Evolutionary conservation across 805 yeast genomes (phyloP), one percentile per base, ranked within the genome.

Genomic region (Metschnikowia proteae): DNA sequence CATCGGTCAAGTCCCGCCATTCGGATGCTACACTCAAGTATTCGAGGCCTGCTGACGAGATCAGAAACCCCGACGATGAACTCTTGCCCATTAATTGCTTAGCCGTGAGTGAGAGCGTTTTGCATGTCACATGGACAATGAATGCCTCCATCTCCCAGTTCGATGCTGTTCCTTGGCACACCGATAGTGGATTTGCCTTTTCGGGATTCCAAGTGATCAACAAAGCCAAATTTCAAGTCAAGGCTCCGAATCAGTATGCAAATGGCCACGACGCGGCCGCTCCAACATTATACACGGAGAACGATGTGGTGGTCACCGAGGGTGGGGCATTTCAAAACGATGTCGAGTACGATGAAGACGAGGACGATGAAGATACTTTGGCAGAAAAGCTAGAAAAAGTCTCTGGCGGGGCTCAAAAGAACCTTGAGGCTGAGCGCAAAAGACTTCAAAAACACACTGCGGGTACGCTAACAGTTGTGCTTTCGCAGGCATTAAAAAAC

Each of bases 401-500:
- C 11, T 47, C 63, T 8, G 57, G 64, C 9, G 66, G 60, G 23
- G 40, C 64, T 54, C 37, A 54, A 64, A 30, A 37, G 31, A 46
- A 47, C 55, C 40, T 57, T 57, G 44, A 66, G 67, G 51, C 67
- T 11, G 49, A 68, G 39, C 71, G 71, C 50, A 77, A 79, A 52
- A 76, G 75, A 48, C 59, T 60, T 32, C 60, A 58, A 8, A 78
- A 82, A 6, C 96, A 94, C 45, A 63, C 73, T 10, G 63, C 66
- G 0, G 59, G 58, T 22, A 82, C 96, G 1, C 79, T 91, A 51
- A 81, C 96, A 1, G 83, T 86, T 1, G 81, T 94, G n/a, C 74
- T 94, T 39, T 75, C 91, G 10, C 99, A 94, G 70, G 92, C 99
- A 0, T 75, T 94, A 53, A 83, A 81, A 59, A 83, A 95, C 22